phyloP scores from a whole-genome alignment of 1,284 basidiomycete species.

The Hypsizygus ulmarius region DNA sequence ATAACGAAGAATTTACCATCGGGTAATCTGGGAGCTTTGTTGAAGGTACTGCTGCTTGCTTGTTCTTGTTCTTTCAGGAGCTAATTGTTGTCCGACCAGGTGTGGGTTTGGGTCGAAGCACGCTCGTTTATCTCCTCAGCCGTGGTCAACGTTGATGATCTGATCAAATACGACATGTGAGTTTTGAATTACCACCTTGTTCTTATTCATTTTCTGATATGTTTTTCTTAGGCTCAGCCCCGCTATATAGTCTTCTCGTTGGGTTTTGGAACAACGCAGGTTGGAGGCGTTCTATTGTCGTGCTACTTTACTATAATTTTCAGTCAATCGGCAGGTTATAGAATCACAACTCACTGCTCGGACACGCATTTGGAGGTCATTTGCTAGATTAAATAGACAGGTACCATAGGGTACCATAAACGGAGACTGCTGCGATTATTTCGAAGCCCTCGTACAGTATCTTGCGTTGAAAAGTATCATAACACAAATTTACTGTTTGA shows the following conservation, averaged over 20 bases:
- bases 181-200: conserved; percentile 21
- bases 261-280: too few relatives aligned
- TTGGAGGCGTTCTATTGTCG: too few relatives aligned
- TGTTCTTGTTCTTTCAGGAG: background rate
- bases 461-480: too few relatives aligned
- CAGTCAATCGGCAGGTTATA: background rate
- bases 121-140: conserved; percentile 80
- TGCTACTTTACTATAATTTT: too few relatives aligned
- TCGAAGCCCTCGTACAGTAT: too few relatives aligned
- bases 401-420: too few relatives aligned
- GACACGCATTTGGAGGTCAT: too few relatives aligned
- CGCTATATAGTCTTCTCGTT: conserved; percentile 22
- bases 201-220: background rate
- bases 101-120: conserved; percentile 92
- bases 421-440: too few relatives aligned
- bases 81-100: conserved; percentile 36
- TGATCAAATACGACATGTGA: conserved; percentile 76
- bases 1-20: conserved; percentile 59
- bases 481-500: background rate
- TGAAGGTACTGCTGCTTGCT: conserved; percentile 59
- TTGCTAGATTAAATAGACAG: too few relatives aligned
- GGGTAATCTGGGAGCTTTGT: conserved; percentile 75
- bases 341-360: too few relatives aligned
- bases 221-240: conserved; percentile 27
- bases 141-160: conserved; percentile 73